These are phyloP conservation scores for Lotus japonicus DNA, from an alignment of 306 rosid genomes.

Conservation along the genomic window DNA sequence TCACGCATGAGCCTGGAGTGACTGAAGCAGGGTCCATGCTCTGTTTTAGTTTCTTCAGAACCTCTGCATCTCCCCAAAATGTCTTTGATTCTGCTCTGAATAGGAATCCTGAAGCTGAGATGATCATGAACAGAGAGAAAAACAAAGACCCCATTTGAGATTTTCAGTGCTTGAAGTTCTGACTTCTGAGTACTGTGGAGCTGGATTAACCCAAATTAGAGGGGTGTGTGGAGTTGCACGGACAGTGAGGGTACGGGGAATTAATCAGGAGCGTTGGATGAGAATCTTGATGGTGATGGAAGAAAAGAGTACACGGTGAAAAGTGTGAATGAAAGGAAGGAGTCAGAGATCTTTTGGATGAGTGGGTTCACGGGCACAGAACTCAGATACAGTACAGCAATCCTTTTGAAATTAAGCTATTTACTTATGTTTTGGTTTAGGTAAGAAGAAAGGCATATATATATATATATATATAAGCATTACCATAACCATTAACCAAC, in stretches of 20 bases:
- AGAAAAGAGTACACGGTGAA: background rate
- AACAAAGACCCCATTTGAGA: conserved; percentile 28
- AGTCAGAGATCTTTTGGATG: conserved; percentile 17
- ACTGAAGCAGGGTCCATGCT: conserved; percentile 35
- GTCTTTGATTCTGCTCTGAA: conserved; percentile 35
- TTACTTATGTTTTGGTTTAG: background rate
- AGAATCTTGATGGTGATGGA: background rate
- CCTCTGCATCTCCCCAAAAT: conserved; percentile 46
- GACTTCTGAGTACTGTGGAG: background rate
- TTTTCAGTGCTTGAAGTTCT: background rate
- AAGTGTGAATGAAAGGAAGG: background rate
- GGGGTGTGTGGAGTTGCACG: background rate
- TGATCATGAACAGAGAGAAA: conserved; percentile 1
- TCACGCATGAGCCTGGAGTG: conserved; percentile 51
- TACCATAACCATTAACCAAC: too few relatives aligned
- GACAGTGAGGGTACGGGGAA: background rate
- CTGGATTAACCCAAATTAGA: background rate
- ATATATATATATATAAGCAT: too few relatives aligned
- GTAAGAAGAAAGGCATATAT: background rate
- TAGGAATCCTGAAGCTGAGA: background rate
- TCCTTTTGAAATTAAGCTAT: background rate
- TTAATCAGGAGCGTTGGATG: conserved; percentile 32
- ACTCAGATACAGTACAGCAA: conserved; percentile 6
- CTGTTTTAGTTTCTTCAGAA: conserved; percentile 46
- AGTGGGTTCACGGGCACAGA: conserved; percentile 38